Conservation (phyloP, 2,329 filamentous ascomycete species). For the Colletotrichum sublineola region DNA sequence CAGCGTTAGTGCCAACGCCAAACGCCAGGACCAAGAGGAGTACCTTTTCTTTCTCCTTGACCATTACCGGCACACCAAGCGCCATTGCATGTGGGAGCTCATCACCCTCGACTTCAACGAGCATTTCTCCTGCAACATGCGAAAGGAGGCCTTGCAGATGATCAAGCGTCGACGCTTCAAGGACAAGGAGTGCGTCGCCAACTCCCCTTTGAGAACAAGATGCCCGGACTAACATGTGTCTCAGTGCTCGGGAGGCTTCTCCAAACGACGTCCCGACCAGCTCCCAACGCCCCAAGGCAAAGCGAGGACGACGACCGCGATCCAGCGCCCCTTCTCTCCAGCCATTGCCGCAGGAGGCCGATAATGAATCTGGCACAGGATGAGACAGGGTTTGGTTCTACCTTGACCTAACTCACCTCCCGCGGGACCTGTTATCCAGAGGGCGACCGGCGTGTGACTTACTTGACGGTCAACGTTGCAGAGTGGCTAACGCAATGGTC, state of each 20-base stretch:
- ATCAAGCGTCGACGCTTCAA: slow-evolving; percentile 40
- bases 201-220: background rate
- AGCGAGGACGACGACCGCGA: slow-evolving; percentile 32
- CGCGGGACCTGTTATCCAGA: no score
- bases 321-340: slow-evolving; percentile 21
- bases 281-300: slow-evolving; percentile 25
- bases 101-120: slow-evolving; percentile 41
- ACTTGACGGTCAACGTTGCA: background rate
- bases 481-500: background rate
- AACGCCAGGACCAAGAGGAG: slow-evolving; percentile 40
- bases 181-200: slow-evolving; percentile 31
- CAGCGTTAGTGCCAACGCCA: slow-evolving; percentile 34
- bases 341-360: slow-evolving; percentile 7
- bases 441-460: no score
- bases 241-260: slow-evolving; percentile 25
- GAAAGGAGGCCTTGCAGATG: slow-evolving; percentile 41
- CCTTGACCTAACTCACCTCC: background rate
- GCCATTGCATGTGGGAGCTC: slow-evolving; percentile 41
- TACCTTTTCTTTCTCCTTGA: slow-evolving; percentile 40
- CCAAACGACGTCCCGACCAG: slow-evolving; percentile 15
- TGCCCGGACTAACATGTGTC: background rate
- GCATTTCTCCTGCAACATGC: slow-evolving; percentile 38
- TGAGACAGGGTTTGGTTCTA: background rate
- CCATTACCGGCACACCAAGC: slow-evolving; percentile 40
- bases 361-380: slow-evolving; percentile 18